phyloP scores from a whole-genome alignment of 2,329 filamentous ascomycete genomes.

The Huntiella savannae region DNA sequence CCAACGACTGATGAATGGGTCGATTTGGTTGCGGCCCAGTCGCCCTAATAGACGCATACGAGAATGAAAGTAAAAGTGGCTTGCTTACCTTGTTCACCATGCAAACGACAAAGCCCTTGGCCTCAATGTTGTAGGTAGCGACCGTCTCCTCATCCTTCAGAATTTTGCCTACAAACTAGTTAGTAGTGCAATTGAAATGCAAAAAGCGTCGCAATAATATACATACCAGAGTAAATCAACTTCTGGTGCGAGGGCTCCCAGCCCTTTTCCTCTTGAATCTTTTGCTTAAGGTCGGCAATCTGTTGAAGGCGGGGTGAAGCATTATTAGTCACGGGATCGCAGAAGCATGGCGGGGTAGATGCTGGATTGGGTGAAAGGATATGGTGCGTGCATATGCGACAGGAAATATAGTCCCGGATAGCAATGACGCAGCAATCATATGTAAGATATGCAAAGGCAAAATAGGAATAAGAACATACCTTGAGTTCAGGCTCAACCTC shows the following conservation, averaged over 20 bases:
- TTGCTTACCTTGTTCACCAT: conserved; percentile 78
- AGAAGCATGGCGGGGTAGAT: background rate
- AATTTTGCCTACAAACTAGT: conserved; percentile 52
- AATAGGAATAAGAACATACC: conserved; percentile 34
- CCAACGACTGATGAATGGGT: no score
- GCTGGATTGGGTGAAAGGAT: conserved; percentile 11
- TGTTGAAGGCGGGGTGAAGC: conserved; percentile 20
- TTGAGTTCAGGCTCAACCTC: conserved; percentile 85
- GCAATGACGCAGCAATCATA: no score
- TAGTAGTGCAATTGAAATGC: background rate
- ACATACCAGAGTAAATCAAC: conserved; percentile 89
- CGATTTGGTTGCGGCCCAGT: no score
- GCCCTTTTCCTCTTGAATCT: conserved; percentile 79
- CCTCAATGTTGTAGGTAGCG: conserved; percentile 93
- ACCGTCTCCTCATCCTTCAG: conserved; percentile 94
- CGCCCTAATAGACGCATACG: no score
- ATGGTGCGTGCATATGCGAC: background rate
- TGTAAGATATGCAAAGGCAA: background rate
- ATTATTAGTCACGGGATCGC: background rate
- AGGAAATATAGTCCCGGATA: background rate
- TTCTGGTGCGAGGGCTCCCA: conserved; percentile 85
- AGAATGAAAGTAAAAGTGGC: no score
- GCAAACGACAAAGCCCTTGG: conserved; percentile 98
- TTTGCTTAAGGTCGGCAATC: conserved; percentile 83
- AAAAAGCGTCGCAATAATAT: background rate